Evolutionary conservation across 495 filamentous ascomycete species (phyloP).

Genomic region (Trichoderma gamsii): DNA sequence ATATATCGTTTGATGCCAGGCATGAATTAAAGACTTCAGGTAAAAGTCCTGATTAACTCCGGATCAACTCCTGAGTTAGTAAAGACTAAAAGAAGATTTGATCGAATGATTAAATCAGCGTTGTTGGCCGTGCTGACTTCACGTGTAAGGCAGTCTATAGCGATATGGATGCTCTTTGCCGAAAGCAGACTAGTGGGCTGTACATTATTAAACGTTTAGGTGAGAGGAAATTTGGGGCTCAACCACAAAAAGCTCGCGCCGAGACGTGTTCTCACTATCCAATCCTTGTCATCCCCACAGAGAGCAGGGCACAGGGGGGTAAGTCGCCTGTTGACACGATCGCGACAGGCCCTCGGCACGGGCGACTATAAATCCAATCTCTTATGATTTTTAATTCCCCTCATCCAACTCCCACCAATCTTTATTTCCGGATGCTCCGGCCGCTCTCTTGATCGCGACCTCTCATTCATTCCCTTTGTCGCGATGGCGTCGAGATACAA

Average conservation of each 20-base stretch:
- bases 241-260: slow-evolving; percentile 10
- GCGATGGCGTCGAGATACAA: slow-evolving; percentile 63
- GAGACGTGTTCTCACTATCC: slow-evolving; percentile 3
- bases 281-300: slow-evolving; percentile 13
- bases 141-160: not conserved
- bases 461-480: slow-evolving; percentile 3
- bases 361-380: slow-evolving; percentile 9
- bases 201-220: not conserved
- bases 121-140: not conserved
- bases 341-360: slow-evolving; percentile 12
- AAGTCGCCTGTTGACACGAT: slow-evolving; percentile 12
- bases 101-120: not conserved
- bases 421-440: slow-evolving; percentile 5
- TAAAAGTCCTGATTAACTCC: too few species aligned
- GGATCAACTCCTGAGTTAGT: not conserved
- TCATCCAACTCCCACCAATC: slow-evolving; percentile 2
- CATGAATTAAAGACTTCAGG: too few species aligned
- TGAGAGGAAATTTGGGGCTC: not conserved
- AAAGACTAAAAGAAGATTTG: not conserved
- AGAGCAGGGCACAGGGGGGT: not conserved
- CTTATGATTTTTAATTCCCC: slow-evolving; percentile 15
- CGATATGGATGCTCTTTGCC: not conserved
- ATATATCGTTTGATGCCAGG: too few species aligned
- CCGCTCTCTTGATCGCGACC: slow-evolving; percentile 11
- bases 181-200: not conserved